phyloP scores from a whole-genome alignment of 2,329 filamentous ascomycete species.

The Metarhizium album region DNA sequence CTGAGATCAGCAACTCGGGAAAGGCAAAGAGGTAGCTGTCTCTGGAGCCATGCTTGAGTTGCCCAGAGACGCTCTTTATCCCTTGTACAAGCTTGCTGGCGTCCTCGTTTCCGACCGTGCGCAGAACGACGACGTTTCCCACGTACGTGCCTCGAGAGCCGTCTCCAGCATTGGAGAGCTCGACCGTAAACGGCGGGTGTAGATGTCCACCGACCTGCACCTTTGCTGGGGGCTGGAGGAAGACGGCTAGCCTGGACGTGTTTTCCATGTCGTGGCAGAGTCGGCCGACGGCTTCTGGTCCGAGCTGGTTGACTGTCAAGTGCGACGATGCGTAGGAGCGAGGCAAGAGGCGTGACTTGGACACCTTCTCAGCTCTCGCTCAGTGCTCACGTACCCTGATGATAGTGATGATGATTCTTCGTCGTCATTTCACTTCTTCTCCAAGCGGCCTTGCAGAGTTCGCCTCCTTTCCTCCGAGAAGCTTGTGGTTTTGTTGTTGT shows the following conservation, averaged over 20 bases:
- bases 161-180: neutral
- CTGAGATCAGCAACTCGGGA: neutral
- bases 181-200: slow-evolving; percentile 14
- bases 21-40: neutral
- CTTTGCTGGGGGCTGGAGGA: slow-evolving; percentile 15
- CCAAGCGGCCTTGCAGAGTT: too few species aligned
- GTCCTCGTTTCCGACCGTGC: neutral
- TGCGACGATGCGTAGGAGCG: neutral
- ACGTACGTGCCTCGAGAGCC: neutral
- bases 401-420: too few species aligned
- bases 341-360: neutral
- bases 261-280: slow-evolving; percentile 4
- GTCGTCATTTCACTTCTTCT: too few species aligned
- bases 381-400: neutral
- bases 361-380: neutral
- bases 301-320: too few species aligned
- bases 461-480: too few species aligned
- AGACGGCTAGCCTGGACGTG: slow-evolving; percentile 8
- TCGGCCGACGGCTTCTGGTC: too few species aligned
- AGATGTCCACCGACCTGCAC: slow-evolving; percentile 10
- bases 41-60: neutral
- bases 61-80: neutral
- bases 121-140: neutral
- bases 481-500: too few species aligned
- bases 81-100: neutral